Percentiles rank a stretch among this genome's conserved stretches.
Evolutionary conservation across 345 rosid genomes (phyloP).

Genomic region (Camelina laxa): DNA sequence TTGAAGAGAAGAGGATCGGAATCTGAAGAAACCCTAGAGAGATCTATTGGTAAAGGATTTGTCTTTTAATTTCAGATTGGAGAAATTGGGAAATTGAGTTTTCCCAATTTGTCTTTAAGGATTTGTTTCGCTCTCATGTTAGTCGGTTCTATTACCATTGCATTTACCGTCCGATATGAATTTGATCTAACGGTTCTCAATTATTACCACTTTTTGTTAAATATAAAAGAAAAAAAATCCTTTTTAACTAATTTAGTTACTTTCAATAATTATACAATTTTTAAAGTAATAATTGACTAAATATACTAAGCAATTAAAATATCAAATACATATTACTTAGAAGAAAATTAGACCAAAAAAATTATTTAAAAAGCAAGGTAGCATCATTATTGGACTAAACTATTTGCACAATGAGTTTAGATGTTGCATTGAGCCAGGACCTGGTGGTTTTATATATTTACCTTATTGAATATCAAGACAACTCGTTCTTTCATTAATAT

Average conservation of each 20-base stretch:
- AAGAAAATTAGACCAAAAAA: no score
- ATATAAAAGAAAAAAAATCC: no score
- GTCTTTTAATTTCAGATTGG: neutral
- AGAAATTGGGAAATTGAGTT: constrained; percentile 12
- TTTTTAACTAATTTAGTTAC: no score
- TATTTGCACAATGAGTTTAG: constrained; percentile 42
- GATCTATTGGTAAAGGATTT: neutral
- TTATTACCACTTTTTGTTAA: neutral
- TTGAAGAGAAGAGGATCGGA: constrained; percentile 8
- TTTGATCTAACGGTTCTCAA: constrained; percentile 30
- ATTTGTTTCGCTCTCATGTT: constrained; percentile 23
- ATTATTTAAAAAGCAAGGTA: no score
- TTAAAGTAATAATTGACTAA: no score
- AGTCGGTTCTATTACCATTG: neutral
- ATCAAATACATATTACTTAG: no score
- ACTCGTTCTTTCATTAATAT: constrained; percentile 50
- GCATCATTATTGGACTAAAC: constrained; percentile 51
- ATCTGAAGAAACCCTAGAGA: constrained; percentile 48
- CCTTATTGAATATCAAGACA: constrained; percentile 43
- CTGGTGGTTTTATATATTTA: constrained; percentile 43
- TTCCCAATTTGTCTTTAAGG: no score
- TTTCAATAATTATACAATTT: no score
- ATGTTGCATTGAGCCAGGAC: constrained; percentile 43
- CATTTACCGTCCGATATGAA: constrained; percentile 33
- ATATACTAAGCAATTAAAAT: no score